Evolutionary conservation across 805 yeast species (phyloP), one percentile per base, ranked within the genome.

Genomic region (Zygoascus biomembranicola): DNA sequence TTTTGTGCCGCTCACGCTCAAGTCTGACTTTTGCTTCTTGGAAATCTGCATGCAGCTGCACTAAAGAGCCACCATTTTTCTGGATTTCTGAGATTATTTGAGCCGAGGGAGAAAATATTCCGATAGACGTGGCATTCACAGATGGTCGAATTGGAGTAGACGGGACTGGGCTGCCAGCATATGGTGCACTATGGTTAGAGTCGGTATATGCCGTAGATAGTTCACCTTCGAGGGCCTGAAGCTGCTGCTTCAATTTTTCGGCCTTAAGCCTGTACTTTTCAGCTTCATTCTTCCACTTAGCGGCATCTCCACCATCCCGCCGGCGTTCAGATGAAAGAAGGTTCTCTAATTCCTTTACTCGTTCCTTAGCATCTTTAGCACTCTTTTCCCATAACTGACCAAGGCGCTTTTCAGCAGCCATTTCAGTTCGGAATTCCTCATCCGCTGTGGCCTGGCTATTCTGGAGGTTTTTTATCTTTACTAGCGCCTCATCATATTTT

Each of bases 1-100:
- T 88, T 51, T 85, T 84, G 16, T 83, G 76, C 61, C 82, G 79
- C 67, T 89, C 96, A 51, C 80, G 77, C 2, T 80, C 75, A 49
- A 87, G 71, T 59, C 85, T 86, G 59, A 78, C 85, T 66, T 81
- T 83, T 54, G 87, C 67, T 52, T 78, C 73, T 56, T 79, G 77
- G 61, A 78, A 80, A 60, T 86, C 92, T 1, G 85, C 67, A 59
- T 83, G 80, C 32, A 85, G 70, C 45, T 85, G 79, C 2, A 87
- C 82, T 42, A 87, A 70, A 0, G 73, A 66, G 31, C 90, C 81
- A 8, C 85, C 76, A 8, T 84, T 82, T 47, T 66, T 58, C 31
- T 66, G 68, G 42, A 71, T 66, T 43, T 73, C 71, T 9, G 82
- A 72, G 20, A 82, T 75, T 39, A 78, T 76, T 48, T 79, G 77